Evolutionary conservation across 2,329 filamentous ascomycete species (phyloP).

Genomic region (Escovopsis sp.): DNA sequence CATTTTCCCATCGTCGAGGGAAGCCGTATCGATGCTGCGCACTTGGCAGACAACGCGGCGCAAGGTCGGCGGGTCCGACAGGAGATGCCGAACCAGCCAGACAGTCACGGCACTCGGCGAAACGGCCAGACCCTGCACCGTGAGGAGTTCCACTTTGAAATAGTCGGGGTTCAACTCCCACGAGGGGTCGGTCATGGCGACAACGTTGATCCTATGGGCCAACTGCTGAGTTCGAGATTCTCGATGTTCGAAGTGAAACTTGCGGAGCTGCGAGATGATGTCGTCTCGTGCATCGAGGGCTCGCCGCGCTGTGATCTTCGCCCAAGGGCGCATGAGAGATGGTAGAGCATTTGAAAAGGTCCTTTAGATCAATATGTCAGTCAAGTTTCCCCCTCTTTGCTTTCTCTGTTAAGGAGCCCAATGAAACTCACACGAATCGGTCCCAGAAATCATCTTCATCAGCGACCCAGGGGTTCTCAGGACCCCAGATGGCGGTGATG

Average conservation of each 20-base stretch:
- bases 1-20: slow-evolving; percentile 4
- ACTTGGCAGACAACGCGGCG: slow-evolving; percentile 12
- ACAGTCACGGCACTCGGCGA: slow-evolving; percentile 17
- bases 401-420: not conserved
- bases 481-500: slow-evolving; percentile 17
- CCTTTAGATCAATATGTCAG: slow-evolving; percentile 8
- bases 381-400: not conserved
- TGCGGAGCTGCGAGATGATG: slow-evolving; percentile 11
- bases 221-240: slow-evolving; percentile 11
- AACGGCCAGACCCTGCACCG: slow-evolving; percentile 16
- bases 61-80: slow-evolving; percentile 10
- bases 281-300: slow-evolving; percentile 15
- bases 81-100: slow-evolving; percentile 16
- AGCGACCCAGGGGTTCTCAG: slow-evolving; percentile 16
- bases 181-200: slow-evolving; percentile 14
- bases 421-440: slow-evolving; percentile 15
- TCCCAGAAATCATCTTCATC: slow-evolving; percentile 14
- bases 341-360: slow-evolving; percentile 16
- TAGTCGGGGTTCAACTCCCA: slow-evolving; percentile 19
- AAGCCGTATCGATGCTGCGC: slow-evolving; percentile 6
- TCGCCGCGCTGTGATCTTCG: slow-evolving; percentile 13
- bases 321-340: slow-evolving; percentile 13
- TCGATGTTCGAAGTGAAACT: slow-evolving; percentile 14
- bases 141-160: slow-evolving; percentile 18
- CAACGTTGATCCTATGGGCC: slow-evolving; percentile 17